These are phyloP conservation scores for Juglanconis sp. DNA, from an alignment of 2,329 filamentous ascomycete species.

Conservation along the genomic window DNA sequence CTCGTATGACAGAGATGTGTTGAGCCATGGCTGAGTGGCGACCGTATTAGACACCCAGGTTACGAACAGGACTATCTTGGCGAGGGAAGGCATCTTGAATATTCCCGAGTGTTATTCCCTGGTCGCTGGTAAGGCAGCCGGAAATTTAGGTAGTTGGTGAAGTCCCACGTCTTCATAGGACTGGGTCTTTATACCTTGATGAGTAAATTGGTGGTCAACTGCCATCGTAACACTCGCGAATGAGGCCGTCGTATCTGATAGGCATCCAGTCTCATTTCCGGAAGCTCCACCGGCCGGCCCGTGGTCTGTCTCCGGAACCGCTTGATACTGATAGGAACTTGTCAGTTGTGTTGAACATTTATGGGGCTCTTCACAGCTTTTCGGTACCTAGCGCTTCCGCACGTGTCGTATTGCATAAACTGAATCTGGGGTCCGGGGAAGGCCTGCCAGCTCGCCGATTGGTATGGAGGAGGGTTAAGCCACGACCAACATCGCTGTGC, in stretches of 20 bases:
- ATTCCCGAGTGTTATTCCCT: neutral
- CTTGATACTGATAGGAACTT: neutral
- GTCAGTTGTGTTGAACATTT: neutral
- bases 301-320: neutral
- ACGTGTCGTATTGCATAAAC: too few relatives aligned
- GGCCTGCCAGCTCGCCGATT: too few relatives aligned
- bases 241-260: neutral
- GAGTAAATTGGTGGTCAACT: too few relatives aligned
- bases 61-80: neutral
- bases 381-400: too few relatives aligned
- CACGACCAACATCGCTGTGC: too few relatives aligned
- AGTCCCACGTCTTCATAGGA: too few relatives aligned
- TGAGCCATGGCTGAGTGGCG: slow-evolving; percentile 12
- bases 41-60: neutral
- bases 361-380: too few relatives aligned
- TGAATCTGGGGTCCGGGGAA: too few relatives aligned
- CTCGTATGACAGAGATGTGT: slow-evolving; percentile 8
- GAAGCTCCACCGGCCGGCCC: neutral
- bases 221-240: neutral
- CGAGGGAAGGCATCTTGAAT: neutral
- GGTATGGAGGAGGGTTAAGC: too few relatives aligned
- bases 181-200: too few relatives aligned
- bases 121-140: too few relatives aligned
- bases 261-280: neutral
- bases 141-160: neutral